phyloP scores from a whole-genome alignment of 2,329 filamentous ascomycete genomes.

The Lachnellula subtilissima region DNA sequence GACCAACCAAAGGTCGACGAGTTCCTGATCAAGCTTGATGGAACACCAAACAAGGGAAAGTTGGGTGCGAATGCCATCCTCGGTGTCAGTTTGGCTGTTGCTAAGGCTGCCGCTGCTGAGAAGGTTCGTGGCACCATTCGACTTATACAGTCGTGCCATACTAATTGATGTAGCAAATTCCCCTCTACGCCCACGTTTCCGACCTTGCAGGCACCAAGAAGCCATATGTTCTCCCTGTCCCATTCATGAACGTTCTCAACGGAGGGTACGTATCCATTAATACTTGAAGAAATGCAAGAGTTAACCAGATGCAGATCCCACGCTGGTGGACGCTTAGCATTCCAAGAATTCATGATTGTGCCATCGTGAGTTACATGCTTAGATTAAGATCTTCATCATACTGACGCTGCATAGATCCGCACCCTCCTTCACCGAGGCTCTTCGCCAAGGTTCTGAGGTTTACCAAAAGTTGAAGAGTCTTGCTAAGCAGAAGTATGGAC shows the following conservation, averaged over 20 bases:
- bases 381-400: neutral
- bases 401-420: slow-evolving; percentile 53
- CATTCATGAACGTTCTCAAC: slow-evolving; percentile 93
- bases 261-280: slow-evolving; percentile 43
- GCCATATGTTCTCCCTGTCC: slow-evolving; percentile 83
- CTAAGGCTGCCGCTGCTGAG: slow-evolving; percentile 85
- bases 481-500: slow-evolving; percentile 99
- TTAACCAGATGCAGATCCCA: slow-evolving; percentile 62
- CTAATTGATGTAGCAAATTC: slow-evolving; percentile 53
- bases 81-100: slow-evolving; percentile 76
- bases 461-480: slow-evolving; percentile 97
- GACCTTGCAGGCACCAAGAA: slow-evolving; percentile 87
- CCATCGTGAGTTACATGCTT: slow-evolving; percentile 55
- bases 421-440: slow-evolving; percentile 87
- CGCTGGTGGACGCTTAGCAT: slow-evolving; percentile 90
- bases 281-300: neutral
- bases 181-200: slow-evolving; percentile 83
- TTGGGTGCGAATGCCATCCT: slow-evolving; percentile 86
- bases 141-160: slow-evolving; percentile 1
- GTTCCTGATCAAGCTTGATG: slow-evolving; percentile 82
- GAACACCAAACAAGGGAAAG: slow-evolving; percentile 80
- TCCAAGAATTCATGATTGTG: slow-evolving; percentile 97
- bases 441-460: slow-evolving; percentile 94
- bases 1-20: slow-evolving; percentile 79
- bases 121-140: slow-evolving; percentile 50